Evolutionary conservation across 306 rosid genomes (phyloP).

Genomic region (Trifolium subterraneum): DNA sequence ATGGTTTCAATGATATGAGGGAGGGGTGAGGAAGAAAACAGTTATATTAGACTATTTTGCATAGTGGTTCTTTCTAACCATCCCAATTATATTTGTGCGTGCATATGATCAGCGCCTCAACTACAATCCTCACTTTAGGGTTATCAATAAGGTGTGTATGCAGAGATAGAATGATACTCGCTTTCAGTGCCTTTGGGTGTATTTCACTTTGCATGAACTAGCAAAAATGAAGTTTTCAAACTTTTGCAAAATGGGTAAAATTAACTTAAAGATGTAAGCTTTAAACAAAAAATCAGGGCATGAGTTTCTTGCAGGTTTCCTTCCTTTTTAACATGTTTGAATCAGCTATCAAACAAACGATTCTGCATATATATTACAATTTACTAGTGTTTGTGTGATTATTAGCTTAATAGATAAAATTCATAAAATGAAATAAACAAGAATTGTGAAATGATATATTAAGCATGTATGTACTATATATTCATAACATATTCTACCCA

Average conservation of each 20-base stretch:
- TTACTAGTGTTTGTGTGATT: background rate
- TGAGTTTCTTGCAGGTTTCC: background rate
- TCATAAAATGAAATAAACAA: slow-evolving; percentile 25
- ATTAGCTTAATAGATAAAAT: background rate
- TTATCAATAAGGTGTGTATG: background rate
- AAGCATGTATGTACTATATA: background rate
- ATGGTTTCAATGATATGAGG: background rate
- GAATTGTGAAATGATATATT: background rate
- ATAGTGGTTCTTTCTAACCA: background rate
- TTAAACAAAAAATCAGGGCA: background rate
- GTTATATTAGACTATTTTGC: background rate
- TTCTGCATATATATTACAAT: background rate
- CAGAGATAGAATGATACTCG: background rate
- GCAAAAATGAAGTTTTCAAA: slow-evolving; percentile 3
- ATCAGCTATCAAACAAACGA: background rate
- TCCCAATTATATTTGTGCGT: background rate
- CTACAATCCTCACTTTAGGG: background rate
- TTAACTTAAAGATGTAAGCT: background rate
- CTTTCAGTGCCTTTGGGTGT: background rate
- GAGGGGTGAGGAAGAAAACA: background rate
- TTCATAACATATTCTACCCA: background rate
- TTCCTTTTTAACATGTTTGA: background rate
- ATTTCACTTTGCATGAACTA: background rate
- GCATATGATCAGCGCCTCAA: background rate
- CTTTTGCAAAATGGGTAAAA: background rate